Evolutionary conservation across 108 stramenopile genomes (phyloP), one percentile per base, ranked within the genome.

Genomic region (Cyclotella atomus): DNA sequence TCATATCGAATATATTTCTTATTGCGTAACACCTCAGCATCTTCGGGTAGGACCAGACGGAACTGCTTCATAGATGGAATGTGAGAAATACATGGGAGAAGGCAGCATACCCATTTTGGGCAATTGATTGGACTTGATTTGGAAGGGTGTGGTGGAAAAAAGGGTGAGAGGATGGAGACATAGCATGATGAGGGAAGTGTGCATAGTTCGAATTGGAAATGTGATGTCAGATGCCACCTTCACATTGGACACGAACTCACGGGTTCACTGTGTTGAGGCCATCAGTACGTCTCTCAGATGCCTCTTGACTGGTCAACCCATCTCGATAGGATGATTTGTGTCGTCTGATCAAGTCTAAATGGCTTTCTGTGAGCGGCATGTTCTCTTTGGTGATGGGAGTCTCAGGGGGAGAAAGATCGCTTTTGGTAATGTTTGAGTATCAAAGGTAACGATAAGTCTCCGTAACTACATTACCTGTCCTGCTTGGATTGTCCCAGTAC

Each of bases 1-100:
- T 95, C 94, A 68, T 95, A 95, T 35, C 94, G 88, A 10, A 92
- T 82, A 91, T 91, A 95, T 69, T 70, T 71, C 0, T 80, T 78
- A 70, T 91, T 88, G 53, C 91, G 71, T 50, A 88, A 28, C 0
- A 95, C 86, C 53, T 95, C 92, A 21, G 94, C 94, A 72, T 95
- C 94, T 27, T 92, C 92, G 12, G 94, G 91, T 63, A 87, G 75
- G 17, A 93, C 77, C 20, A 68, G 36, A 20, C 79, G 76, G 66
- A 90, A 92, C 57, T 83, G 75, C 74, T 91, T 91, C 88, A 93
- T 93, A 29, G 86, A 86, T 5, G 88, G 88, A 44, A 91, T 69
- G 59, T 84, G 79, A 32, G 90, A 90, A 55, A 95, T 93, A 74
- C 94, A 95, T 5, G 94, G 94, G 19, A 95, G 52, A 27, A 95